Evolutionary conservation across 805 yeast genomes (phyloP).

Genomic region (Phaffomyces thermotolerans): DNA sequence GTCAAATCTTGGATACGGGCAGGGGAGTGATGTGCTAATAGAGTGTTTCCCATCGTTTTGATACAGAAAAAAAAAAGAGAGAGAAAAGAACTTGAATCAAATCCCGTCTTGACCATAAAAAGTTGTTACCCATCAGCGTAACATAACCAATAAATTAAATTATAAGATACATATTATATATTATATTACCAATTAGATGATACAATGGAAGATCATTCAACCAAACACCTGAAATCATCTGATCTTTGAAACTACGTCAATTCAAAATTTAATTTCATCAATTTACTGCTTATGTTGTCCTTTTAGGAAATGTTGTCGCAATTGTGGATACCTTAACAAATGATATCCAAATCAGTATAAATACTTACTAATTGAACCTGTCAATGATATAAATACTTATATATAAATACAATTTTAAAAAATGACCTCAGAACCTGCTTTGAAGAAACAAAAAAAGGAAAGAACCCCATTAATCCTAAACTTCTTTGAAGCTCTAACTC

Average conservation of each 20-base stretch:
- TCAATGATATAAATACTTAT: background rate
- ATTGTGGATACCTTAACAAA: background rate
- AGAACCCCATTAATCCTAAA: conserved; percentile 15
- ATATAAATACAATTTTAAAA: background rate
- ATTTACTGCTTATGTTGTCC: background rate
- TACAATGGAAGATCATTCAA: too few species aligned
- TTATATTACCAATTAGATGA: too few species aligned
- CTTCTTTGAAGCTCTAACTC: conserved; percentile 18
- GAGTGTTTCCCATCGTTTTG: conserved; percentile 17
- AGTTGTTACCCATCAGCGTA: too few species aligned
- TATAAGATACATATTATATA: too few species aligned
- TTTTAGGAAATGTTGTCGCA: conserved; percentile 1
- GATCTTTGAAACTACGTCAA: too few species aligned
- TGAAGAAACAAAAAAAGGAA: conserved; percentile 14
- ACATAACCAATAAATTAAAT: too few species aligned
- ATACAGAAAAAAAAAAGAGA: background rate
- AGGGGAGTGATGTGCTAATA: conserved; percentile 33
- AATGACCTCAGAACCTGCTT: conserved; percentile 8
- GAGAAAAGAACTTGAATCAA: background rate
- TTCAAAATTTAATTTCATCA: too few species aligned
- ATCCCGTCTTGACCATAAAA: background rate
- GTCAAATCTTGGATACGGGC: conserved; percentile 28
- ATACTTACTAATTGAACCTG: background rate
- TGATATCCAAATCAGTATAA: background rate
- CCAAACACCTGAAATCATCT: too few species aligned